Conservation (phyloP, 2,329 filamentous ascomycete genomes). For the Zymoseptoria brevis region DNA sequence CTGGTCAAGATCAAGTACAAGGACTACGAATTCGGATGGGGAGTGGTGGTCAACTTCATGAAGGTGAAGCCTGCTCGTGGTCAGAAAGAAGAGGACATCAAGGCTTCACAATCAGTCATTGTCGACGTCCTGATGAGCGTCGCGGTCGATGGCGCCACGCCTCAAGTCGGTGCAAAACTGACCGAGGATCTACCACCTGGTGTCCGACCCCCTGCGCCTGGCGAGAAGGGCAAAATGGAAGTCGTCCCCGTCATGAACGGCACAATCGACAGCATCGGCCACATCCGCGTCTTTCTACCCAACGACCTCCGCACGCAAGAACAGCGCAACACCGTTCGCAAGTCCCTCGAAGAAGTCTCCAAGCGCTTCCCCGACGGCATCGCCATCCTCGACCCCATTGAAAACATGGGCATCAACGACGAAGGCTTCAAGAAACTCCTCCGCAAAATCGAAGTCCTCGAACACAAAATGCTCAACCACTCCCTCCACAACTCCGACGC, state of each 20-base stretch:
- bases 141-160: constrained; percentile 48
- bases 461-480: constrained; percentile 80
- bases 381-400: constrained; percentile 80
- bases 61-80: constrained; percentile 52
- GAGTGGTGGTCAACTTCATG: constrained; percentile 72
- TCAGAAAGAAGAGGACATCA: constrained; percentile 56
- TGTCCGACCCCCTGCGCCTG: constrained; percentile 52
- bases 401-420: constrained; percentile 92
- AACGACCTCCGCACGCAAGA: constrained; percentile 62
- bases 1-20: constrained; percentile 76
- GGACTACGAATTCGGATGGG: constrained; percentile 87
- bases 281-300: constrained; percentile 75
- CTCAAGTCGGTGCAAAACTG: constrained; percentile 20
- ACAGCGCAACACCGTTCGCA: constrained; percentile 61
- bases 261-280: constrained; percentile 75
- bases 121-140: constrained; percentile 71
- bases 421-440: constrained; percentile 89
- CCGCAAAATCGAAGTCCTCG: constrained; percentile 89
- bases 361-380: constrained; percentile 88
- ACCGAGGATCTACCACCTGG: constrained; percentile 53
- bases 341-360: constrained; percentile 67
- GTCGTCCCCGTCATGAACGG: constrained; percentile 79
- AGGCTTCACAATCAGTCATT: constrained; percentile 69
- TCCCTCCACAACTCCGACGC: constrained; percentile 85
- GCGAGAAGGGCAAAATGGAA: constrained; percentile 64